Base-by-base conservation (phyloP, 192 early-diverging fungal species). In the Glomus cerebriforme region DNA sequence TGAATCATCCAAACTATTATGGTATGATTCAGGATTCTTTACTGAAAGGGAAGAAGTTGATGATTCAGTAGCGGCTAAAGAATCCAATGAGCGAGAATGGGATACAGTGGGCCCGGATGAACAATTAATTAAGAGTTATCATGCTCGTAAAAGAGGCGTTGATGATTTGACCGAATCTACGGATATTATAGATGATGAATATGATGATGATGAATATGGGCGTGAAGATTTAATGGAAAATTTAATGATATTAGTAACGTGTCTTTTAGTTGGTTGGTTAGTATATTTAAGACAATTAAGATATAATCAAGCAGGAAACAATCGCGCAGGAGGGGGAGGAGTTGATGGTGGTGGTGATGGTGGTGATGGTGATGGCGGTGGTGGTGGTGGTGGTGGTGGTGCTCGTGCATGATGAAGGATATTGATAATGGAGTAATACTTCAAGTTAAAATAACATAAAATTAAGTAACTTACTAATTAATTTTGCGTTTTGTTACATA, bases 271-370 rank as follows among this genome's bases (percentile, higher is more conserved):
- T 64, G 88, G 86, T 0, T 89, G 85, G 73, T 67, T 91, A 69
- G 85, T 91, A 59, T 91, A 91, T 82, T 83, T 91, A 2, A 85
- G 90, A 7, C 88, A 90, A 73, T 86, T 87, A 59, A 73, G 90
- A 68, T 87, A 87, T 69, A 78, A 45, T 72, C 75, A 78, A 59
- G 62, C 15, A 58, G 74, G 47, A 17, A 75, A 32, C 32, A 75
- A 79, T 39, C 47, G 47, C 3, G 15, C 15, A 49, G 47, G 13
- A 49, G 47, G 47, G 9, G 37, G 37, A 1, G 37, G 37, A 0
- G 37, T 7, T 8, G 37, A 7, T 10, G 37, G 37, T 9, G 37
- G 37, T 8, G 37, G 37, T 7, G 37, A 9, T 8, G 37, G 6
- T 39, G 37, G 7, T 39, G 37, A 9, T 39, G 37, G 8, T 39